Base-by-base conservation (phyloP, 2,329 filamentous ascomycete species). In the Sporothrix luriei region DNA sequence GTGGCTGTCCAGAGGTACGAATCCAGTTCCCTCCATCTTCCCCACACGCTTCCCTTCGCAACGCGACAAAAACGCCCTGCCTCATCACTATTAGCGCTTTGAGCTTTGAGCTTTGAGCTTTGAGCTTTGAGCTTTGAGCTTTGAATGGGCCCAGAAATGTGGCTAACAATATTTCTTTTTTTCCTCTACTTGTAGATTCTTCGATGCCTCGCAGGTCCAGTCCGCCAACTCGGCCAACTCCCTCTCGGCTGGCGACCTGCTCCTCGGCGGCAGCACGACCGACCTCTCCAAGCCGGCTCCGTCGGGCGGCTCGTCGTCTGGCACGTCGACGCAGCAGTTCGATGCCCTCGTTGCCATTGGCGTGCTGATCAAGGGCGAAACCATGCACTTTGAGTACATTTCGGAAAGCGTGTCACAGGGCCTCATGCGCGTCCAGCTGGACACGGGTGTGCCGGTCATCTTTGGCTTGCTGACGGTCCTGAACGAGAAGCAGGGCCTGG, bases 321-420 rank as follows among this genome's bases (percentile, higher is more conserved):
- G 81, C 2, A 74, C 80, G 2, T 78, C 83, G 72, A 81, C 85
- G 70, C 81, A 84, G 69, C 88, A 93, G 24, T 98, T 98, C 76
- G 94, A 98, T 78, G 95, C 95, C 72, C 89, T 99, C 73, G 94
- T 99, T 74, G 93, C 95, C 68, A 91, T 99, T 74, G 95, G 95
- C 69, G 94, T 97, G 69, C 87, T 99, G 72, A 97, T 99, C 83
- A 99, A 99, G 84, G 95, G 95, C 79, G 92, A 97, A 81, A 98
- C 95, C 7, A 97, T 97, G 93, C 95, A 99, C 82, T 99, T 99
- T 77, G 95, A 99, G 82, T 98, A 99, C 82, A 99, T 99, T 76
- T 87, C 94, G 54, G 95, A 98, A 73, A 88, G 92, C 52, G 93
- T 96, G 7, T 93, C 89, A 70, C 92, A 97, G 72, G 95, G 93